phyloP scores from a whole-genome alignment of 768 basidiomycete genomes.

The Tylopilus vinaceipallidus region DNA sequence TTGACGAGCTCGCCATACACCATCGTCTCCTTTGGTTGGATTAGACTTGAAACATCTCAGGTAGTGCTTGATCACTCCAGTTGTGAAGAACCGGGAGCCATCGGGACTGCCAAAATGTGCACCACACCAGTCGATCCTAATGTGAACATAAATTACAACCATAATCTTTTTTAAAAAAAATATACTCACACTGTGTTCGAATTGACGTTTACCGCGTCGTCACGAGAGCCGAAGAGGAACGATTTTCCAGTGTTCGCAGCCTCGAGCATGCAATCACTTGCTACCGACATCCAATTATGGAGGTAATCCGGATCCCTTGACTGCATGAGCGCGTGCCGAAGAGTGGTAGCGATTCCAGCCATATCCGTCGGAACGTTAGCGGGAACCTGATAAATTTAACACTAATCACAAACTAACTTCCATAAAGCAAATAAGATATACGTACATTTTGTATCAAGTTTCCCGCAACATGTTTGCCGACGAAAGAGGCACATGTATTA shows the following conservation, averaged over 20 bases:
- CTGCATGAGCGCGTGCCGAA: slow-evolving; percentile 16
- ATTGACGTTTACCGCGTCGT: slow-evolving; percentile 16
- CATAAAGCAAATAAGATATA: neutral
- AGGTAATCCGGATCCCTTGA: slow-evolving; percentile 15
- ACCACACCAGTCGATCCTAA: slow-evolving; percentile 23
- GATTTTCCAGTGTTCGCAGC: slow-evolving; percentile 17
- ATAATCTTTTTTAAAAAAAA: neutral
- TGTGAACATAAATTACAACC: neutral
- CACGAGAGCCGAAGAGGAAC: slow-evolving; percentile 11
- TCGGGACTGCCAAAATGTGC: slow-evolving; percentile 22
- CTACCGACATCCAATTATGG: slow-evolving; percentile 18
- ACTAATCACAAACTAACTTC: neutral
- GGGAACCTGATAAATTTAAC: slow-evolving; percentile 4
- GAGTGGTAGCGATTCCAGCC: slow-evolving; percentile 14
- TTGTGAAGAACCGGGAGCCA: slow-evolving; percentile 16
- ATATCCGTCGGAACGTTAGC: slow-evolving; percentile 17
- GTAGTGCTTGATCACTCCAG: slow-evolving; percentile 17
- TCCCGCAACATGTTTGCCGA: slow-evolving; percentile 15
- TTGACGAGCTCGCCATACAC: slow-evolving; percentile 13
- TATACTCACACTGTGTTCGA: slow-evolving; percentile 22
- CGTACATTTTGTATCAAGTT: slow-evolving; percentile 23
- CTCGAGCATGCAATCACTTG: slow-evolving; percentile 18
- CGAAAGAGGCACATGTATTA: slow-evolving; percentile 14
- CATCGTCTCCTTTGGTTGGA: slow-evolving; percentile 20
- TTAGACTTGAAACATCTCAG: slow-evolving; percentile 27